phyloP scores from a whole-genome alignment of 768 basidiomycete species.

The Boletus rubescentipes region DNA sequence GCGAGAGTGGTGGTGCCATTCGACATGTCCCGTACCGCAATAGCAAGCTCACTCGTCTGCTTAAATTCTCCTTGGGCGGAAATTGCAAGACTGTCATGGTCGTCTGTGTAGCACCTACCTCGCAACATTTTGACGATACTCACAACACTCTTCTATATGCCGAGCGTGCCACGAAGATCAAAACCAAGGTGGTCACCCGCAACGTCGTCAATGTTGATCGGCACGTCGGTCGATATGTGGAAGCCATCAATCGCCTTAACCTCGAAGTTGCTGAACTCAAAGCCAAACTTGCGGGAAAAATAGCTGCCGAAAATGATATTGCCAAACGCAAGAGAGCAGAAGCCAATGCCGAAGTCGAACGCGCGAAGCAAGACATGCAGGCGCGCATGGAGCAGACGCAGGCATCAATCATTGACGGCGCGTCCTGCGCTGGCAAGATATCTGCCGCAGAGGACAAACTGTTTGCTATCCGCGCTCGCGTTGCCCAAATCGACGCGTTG shows the following conservation, averaged over 20 bases:
- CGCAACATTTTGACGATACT: conserved; percentile 95
- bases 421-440: conserved; percentile 68
- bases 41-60: conserved; percentile 94
- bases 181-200: conserved; percentile 93
- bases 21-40: conserved; percentile 97
- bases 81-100: conserved; percentile 99
- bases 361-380: conserved; percentile 71
- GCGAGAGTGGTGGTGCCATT: conserved; percentile 84
- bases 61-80: conserved; percentile 97
- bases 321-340: conserved; percentile 68
- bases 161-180: conserved; percentile 96
- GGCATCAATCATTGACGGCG: conserved; percentile 72
- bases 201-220: conserved; percentile 95
- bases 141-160: conserved; percentile 98
- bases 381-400: conserved; percentile 70
- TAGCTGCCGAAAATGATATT: conserved; percentile 59
- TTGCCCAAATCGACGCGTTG: conserved; percentile 53
- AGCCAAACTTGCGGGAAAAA: conserved; percentile 75
- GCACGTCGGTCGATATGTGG: conserved; percentile 93
- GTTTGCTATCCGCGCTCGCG: conserved; percentile 57
- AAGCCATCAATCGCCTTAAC: conserved; percentile 89
- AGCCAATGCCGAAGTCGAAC: conserved; percentile 69
- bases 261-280: conserved; percentile 83
- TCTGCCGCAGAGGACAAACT: conserved; percentile 69
- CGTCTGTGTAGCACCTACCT: conserved; percentile 94